These are phyloP conservation scores for Quercus dentata DNA, from an alignment of 306 rosid species.

Conservation along the genomic window DNA sequence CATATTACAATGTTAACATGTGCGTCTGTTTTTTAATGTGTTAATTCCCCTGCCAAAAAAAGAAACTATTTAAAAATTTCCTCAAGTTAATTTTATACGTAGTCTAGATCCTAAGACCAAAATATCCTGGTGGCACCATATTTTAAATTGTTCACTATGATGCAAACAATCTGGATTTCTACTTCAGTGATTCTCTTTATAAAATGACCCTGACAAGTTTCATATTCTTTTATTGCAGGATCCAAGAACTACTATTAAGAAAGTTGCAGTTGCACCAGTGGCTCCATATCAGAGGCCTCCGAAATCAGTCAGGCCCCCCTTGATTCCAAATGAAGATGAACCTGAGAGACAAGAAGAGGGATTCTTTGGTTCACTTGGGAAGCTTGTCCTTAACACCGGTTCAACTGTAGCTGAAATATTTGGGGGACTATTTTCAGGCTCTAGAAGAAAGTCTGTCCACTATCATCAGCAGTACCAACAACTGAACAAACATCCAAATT, in stretches of 20 bases:
- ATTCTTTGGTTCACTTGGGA: constrained; percentile 83
- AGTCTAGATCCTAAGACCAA: neutral
- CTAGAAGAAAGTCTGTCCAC: constrained; percentile 62
- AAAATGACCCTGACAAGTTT: neutral
- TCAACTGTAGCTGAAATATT: constrained; percentile 61
- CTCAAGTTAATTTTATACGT: neutral
- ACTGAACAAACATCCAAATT: constrained; percentile 38
- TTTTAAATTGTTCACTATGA: neutral
- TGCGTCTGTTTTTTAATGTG: neutral
- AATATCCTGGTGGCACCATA: neutral
- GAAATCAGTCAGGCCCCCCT: constrained; percentile 72
- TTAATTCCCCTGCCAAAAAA: neutral
- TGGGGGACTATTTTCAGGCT: constrained; percentile 56
- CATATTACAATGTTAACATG: neutral
- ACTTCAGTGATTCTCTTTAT: neutral
- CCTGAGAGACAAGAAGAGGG: constrained; percentile 73
- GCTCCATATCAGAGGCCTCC: constrained; percentile 59
- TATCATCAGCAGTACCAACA: constrained; percentile 68
- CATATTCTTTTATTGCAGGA: constrained; percentile 39
- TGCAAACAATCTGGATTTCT: neutral
- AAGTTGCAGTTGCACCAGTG: constrained; percentile 45
- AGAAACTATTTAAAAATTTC: neutral
- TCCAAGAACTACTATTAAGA: constrained; percentile 40
- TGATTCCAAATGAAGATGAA: constrained; percentile 81
- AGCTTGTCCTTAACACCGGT: constrained; percentile 65